Evolutionary conservation across 148 eudicot genomes (phyloP).

Genomic region (Selenicereus undatus): DNA sequence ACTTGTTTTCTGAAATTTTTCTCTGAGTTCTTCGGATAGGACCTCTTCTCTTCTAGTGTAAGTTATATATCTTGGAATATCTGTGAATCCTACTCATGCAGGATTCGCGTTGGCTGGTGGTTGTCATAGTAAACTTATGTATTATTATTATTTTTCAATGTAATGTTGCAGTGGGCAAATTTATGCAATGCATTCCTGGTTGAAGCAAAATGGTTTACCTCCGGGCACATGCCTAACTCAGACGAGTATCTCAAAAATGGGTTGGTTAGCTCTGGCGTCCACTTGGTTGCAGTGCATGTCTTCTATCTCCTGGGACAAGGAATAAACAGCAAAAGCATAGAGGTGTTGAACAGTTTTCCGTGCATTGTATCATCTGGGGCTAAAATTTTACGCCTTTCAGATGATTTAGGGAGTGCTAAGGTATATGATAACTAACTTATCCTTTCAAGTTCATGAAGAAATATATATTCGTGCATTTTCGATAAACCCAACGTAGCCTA

Average conservation of each 20-base stretch:
- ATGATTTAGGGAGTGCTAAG: constrained; percentile 62
- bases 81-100: no score
- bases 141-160: background rate
- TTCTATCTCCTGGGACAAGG: constrained; percentile 53
- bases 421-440: constrained; percentile 16
- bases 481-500: background rate
- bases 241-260: constrained; percentile 55
- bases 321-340: background rate
- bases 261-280: constrained; percentile 44
- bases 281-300: constrained; percentile 34
- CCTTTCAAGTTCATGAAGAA: background rate
- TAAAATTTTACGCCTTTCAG: constrained; percentile 64
- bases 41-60: background rate
- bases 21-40: no score
- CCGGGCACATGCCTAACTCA: constrained; percentile 36
- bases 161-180: constrained; percentile 25
- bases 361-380: constrained; percentile 36
- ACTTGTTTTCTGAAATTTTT: no score
- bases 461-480: background rate
- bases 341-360: constrained; percentile 8
- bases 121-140: no score
- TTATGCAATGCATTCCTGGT: constrained; percentile 54
- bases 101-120: no score
- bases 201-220: constrained; percentile 49
- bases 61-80: no score